Percentiles rank a stretch among this genome's conserved stretches.
Conservation (phyloP, 106 monocot species). For the Iris macrosiphon region DNA sequence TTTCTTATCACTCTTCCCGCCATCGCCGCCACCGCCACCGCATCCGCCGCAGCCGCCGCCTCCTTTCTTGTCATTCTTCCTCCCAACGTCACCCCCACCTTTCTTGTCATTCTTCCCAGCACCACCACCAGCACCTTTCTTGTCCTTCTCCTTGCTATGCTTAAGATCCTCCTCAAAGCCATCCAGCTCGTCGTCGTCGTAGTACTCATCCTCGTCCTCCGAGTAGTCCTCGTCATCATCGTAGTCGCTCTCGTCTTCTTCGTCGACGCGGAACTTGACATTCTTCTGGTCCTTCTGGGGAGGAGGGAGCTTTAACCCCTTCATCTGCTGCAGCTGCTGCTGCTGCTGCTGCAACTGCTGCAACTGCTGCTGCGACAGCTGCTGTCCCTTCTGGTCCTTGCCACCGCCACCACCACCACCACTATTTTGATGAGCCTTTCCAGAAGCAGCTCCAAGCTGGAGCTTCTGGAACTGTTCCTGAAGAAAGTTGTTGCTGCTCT, state of each 20-base stretch:
- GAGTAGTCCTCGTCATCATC: conserved; percentile 18
- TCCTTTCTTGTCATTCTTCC: too few species aligned
- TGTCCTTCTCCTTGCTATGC: conserved; percentile 17
- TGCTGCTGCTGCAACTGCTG: conserved; percentile 9
- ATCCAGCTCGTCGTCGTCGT: conserved; percentile 32
- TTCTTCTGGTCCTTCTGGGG: conserved; percentile 31
- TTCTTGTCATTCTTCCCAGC: conserved; percentile 5
- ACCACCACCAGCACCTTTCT: conserved; percentile 13
- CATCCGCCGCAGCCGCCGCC: too few species aligned
- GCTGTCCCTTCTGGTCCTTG: conserved; percentile 23
- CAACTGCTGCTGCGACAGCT: conserved; percentile 3
- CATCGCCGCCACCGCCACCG: conserved; percentile 10
- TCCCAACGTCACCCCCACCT: conserved; percentile 1
- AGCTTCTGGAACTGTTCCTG: conserved; percentile 26
- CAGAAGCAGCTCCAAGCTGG: not conserved
- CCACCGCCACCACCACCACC: conserved; percentile 3
- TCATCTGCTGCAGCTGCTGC: conserved; percentile 10
- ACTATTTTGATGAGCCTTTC: conserved; percentile 11
- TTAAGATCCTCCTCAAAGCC: conserved; percentile 30
- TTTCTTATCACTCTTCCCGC: not conserved
- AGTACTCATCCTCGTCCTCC: conserved; percentile 23
- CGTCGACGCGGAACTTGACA: conserved; percentile 38
- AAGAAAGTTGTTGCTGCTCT: too few species aligned
- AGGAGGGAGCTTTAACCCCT: conserved; percentile 41
- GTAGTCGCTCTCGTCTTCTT: conserved; percentile 20